Conservation (phyloP, 805 yeast species). For the Yamadazyma phyllophila region DNA sequence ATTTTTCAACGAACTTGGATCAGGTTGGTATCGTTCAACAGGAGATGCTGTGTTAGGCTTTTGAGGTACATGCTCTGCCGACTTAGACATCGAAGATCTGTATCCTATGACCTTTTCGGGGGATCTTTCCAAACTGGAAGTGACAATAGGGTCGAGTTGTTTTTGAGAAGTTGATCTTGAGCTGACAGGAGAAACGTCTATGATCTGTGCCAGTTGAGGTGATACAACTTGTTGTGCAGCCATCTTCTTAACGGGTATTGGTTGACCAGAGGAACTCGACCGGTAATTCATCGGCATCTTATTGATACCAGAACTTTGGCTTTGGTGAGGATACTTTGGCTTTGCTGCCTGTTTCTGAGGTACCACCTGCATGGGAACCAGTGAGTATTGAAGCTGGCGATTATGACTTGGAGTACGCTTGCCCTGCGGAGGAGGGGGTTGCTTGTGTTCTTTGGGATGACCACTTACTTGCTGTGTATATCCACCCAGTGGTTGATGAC, state of each 20-base stretch:
- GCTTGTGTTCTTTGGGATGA: neutral
- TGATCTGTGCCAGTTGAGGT: conserved; percentile 1
- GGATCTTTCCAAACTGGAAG: neutral
- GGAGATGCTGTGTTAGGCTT: neutral
- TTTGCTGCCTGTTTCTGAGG: neutral
- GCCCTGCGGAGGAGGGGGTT: neutral
- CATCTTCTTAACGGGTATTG: neutral
- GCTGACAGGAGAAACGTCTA: neutral
- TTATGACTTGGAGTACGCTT: neutral
- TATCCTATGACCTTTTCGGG: neutral
- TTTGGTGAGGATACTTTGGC: neutral
- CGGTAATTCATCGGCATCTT: neutral
- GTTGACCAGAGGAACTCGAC: neutral
- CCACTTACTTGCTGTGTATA: too few species aligned
- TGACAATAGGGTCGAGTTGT: neutral
- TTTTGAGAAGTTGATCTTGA: neutral
- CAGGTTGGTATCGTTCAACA: neutral
- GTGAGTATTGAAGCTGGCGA: neutral
- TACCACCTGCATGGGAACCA: neutral
- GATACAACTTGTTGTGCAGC: conserved; percentile 1
- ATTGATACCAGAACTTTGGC: neutral
- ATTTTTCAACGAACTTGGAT: too few species aligned
- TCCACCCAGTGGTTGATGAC: too few species aligned
- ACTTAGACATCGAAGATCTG: neutral
- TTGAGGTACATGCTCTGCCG: neutral